phyloP scores from a whole-genome alignment of 352 stramenopile genomes.

The Sclerospora graminicola region DNA sequence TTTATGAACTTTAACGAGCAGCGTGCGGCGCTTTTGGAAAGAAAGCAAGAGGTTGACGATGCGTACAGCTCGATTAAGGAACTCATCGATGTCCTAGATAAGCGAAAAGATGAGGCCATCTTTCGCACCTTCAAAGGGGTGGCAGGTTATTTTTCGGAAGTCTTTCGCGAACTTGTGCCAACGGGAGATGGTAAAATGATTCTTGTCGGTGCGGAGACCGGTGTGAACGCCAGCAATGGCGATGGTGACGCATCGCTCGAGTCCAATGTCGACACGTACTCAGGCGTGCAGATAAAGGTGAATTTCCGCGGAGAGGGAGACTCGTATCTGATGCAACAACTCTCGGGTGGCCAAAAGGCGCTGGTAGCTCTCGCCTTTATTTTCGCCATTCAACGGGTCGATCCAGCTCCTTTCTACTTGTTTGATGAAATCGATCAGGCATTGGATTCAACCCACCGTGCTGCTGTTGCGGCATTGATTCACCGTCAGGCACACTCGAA shows the following conservation, averaged over 20 bases:
- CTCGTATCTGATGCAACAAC: constrained; percentile 97
- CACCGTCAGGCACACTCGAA: constrained; percentile 91
- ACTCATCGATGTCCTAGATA: constrained; percentile 88
- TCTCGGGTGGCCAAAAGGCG: constrained; percentile 98
- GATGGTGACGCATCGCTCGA: constrained; percentile 17
- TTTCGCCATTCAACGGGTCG: constrained; percentile 98
- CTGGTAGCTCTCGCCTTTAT: constrained; percentile 99
- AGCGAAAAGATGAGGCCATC: constrained; percentile 98
- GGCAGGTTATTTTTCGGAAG: constrained; percentile 95
- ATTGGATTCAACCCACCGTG: constrained; percentile 97
- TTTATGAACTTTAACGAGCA: constrained; percentile 98
- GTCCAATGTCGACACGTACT: constrained; percentile 87
- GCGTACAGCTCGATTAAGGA: constrained; percentile 86
- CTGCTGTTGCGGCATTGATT: constrained; percentile 94
- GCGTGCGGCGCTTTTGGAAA: constrained; percentile 81
- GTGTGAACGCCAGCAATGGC: constrained; percentile 5
- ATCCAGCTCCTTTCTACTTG: constrained; percentile 99
- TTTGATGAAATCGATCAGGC: constrained; percentile 99
- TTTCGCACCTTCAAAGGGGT: constrained; percentile 98
- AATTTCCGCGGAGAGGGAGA: constrained; percentile 93
- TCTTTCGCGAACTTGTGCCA: constrained; percentile 97
- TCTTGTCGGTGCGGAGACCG: constrained; percentile 87
- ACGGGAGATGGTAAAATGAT: constrained; percentile 94
- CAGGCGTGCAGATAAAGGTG: constrained; percentile 97
- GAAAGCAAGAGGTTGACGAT: constrained; percentile 94